These are phyloP conservation scores for Sequoiadendron giganteum DNA, from an alignment of 75 land plant species.

Conservation along the genomic window DNA sequence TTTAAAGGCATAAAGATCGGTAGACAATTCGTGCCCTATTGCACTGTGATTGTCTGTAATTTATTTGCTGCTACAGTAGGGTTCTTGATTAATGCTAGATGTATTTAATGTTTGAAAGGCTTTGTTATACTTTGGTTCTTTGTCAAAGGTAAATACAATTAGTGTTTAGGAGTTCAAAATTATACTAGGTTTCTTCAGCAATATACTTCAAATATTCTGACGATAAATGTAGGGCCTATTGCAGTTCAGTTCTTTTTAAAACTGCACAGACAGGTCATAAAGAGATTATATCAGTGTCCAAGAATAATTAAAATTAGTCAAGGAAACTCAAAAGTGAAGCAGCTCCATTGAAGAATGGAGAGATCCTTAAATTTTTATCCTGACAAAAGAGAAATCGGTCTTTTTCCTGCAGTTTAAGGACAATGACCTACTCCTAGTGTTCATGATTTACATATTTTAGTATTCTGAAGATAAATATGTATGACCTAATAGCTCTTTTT, in stretches of 20 bases:
- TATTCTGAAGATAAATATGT: not conserved
- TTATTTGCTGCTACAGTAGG: not conserved
- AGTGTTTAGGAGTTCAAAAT: not conserved
- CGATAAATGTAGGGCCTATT: not conserved
- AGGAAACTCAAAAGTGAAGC: not conserved
- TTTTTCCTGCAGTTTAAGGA: not conserved
- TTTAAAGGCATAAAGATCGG: not conserved
- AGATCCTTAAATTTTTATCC: not conserved
- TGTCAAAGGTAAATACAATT: not conserved
- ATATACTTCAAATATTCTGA: not conserved
- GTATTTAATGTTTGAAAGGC: not conserved
- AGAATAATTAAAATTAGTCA: not conserved
- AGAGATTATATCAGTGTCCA: not conserved
- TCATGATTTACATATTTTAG: no score
- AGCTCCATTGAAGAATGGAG: not conserved
- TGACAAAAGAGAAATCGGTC: not conserved
- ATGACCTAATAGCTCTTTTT: not conserved
- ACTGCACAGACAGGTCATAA: not conserved
- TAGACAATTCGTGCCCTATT: not conserved
- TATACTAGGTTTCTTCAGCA: not conserved
- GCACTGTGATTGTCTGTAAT: not conserved
- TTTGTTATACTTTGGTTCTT: not conserved
- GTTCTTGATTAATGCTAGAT: not conserved
- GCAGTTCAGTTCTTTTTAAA: not conserved
- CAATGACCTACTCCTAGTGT: not conserved